Percentiles rank a stretch among this genome's conserved stretches.
Evolutionary conservation across 2,329 filamentous ascomycete genomes (phyloP).

Genomic region (Hypoxylon sp.): DNA sequence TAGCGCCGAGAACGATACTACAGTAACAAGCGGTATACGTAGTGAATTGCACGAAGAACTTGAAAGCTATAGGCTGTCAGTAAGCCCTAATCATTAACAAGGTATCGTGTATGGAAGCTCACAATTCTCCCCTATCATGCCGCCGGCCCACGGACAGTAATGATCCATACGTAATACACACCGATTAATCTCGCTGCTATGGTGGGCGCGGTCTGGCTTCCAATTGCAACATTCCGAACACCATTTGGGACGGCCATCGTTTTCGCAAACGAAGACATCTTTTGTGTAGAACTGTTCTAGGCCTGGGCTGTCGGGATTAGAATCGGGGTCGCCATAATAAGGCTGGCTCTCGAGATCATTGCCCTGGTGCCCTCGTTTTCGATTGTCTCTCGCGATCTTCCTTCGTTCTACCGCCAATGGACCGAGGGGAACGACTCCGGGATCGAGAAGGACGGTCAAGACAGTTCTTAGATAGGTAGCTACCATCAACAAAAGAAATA

Average conservation of each 20-base stretch:
- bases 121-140: constrained; percentile 87
- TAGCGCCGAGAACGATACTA: constrained; percentile 72
- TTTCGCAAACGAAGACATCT: constrained; percentile 86
- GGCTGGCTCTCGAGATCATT: constrained; percentile 56
- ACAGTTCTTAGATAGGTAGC: constrained; percentile 80
- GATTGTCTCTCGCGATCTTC: constrained; percentile 49
- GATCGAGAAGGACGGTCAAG: constrained; percentile 75
- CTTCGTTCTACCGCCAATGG: constrained; percentile 54
- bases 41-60: constrained; percentile 92
- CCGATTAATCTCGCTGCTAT: constrained; percentile 84
- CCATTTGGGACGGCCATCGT: constrained; percentile 87
- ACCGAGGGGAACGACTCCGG: constrained; percentile 81
- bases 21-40: constrained; percentile 80
- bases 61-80: constrained; percentile 73
- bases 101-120: constrained; percentile 51
- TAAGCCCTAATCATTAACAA: neutral
- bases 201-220: constrained; percentile 90
- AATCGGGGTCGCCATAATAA: constrained; percentile 59
- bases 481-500: constrained; percentile 77
- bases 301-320: constrained; percentile 73
- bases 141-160: constrained; percentile 97
- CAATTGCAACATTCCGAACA: constrained; percentile 87
- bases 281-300: constrained; percentile 84
- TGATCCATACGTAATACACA: constrained; percentile 95
- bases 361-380: constrained; percentile 40